These are phyloP conservation scores for Penicillium mononematosum DNA, from an alignment of 495 filamentous ascomycete species.

Conservation along the genomic window DNA sequence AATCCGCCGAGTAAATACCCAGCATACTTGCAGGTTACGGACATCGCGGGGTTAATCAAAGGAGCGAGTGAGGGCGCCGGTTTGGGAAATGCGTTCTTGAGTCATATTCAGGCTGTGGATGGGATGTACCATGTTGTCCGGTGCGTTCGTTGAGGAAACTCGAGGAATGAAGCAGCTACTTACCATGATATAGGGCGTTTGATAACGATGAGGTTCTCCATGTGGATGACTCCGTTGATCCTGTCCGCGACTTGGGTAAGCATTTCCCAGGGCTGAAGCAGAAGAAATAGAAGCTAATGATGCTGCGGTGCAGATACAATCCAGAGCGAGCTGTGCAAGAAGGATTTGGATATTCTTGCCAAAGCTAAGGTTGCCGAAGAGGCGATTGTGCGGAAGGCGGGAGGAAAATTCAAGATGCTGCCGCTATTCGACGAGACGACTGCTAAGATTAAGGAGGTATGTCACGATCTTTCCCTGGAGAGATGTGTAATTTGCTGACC, in stretches of 20 bases:
- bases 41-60: not conserved
- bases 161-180: not conserved
- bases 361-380: slow-evolving; percentile 2
- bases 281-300: not conserved
- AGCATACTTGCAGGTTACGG: not conserved
- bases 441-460: not conserved
- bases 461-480: not conserved
- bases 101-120: not conserved
- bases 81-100: slow-evolving; percentile 1
- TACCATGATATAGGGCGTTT: not conserved
- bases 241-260: not conserved
- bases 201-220: slow-evolving; percentile 2
- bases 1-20: not conserved
- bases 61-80: not conserved
- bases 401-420: slow-evolving; percentile 2
- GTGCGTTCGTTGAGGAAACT: not conserved
- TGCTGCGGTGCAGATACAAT: not conserved
- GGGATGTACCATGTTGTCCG: slow-evolving; percentile 3
- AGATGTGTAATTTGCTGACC: not conserved
- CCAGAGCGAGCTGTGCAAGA: slow-evolving; percentile 2
- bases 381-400: slow-evolving; percentile 1
- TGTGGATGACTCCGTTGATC: slow-evolving; percentile 3
- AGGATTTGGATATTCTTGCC: slow-evolving; percentile 2
- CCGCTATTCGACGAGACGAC: slow-evolving; percentile 1
- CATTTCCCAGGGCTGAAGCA: not conserved